Evolutionary conservation across 1,284 basidiomycete genomes (phyloP).

Genomic region (Ceratobasidium sp.): DNA sequence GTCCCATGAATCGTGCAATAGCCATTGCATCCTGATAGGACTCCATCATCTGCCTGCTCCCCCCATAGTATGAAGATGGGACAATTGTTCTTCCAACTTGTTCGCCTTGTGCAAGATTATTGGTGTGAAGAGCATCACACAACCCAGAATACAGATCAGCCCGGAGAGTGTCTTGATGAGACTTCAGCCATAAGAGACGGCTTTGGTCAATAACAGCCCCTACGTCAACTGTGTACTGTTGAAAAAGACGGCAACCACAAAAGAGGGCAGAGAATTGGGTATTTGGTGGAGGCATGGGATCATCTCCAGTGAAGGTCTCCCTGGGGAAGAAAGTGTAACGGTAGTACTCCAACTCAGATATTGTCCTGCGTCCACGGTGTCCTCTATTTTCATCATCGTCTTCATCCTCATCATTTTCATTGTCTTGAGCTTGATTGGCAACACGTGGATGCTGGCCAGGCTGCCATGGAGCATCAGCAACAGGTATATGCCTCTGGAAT

Average conservation of each 20-base stretch:
- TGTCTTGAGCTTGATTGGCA: neutral
- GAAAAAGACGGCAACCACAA: constrained; percentile 59
- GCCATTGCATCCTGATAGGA: constrained; percentile 64
- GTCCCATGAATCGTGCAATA: constrained; percentile 56
- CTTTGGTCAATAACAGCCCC: constrained; percentile 55
- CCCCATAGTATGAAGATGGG: constrained; percentile 61
- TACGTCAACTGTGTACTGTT: constrained; percentile 59
- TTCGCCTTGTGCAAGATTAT: constrained; percentile 48
- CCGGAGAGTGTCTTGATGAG: constrained; percentile 60
- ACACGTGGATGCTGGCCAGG: constrained; percentile 1
- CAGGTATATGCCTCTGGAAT: constrained; percentile 56
- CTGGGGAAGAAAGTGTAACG: constrained; percentile 57
- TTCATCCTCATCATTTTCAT: neutral
- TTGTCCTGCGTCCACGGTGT: neutral
- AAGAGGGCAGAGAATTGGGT: constrained; percentile 56
- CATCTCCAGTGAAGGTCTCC: neutral
- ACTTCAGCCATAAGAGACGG: constrained; percentile 51
- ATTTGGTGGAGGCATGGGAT: neutral
- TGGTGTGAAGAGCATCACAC: constrained; percentile 55
- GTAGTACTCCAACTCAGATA: constrained; percentile 47
- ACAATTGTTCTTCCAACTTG: constrained; percentile 61
- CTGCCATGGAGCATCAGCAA: neutral
- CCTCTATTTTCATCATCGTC: neutral
- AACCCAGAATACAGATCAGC: constrained; percentile 59
- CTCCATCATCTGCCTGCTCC: constrained; percentile 61